These are phyloP conservation scores for Verticillium klebahnii DNA, from an alignment of 2,329 filamentous ascomycete species.

Conservation along the genomic window DNA sequence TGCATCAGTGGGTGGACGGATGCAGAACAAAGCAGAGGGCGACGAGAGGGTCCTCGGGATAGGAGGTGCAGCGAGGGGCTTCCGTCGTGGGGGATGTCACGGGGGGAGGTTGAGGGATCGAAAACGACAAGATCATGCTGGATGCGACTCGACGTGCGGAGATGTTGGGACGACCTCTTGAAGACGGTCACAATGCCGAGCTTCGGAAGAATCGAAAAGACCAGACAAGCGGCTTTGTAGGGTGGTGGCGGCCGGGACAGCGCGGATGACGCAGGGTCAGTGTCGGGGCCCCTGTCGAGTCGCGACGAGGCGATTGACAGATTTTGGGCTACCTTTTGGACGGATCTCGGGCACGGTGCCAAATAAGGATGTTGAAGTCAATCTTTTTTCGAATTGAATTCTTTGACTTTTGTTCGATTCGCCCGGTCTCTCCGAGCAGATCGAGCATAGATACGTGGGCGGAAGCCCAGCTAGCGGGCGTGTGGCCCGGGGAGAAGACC, in stretches of 20 bases:
- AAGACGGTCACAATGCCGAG: neutral
- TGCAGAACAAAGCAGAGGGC: neutral
- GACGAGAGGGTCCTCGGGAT: neutral
- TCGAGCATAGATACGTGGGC: conserved; percentile 61
- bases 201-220: neutral
- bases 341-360: neutral
- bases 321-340: conserved; percentile 8
- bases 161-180: neutral
- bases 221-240: neutral
- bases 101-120: neutral
- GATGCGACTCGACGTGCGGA: neutral
- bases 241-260: neutral
- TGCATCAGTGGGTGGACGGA: neutral
- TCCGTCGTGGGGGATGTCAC: neutral
- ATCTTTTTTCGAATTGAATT: conserved; percentile 13
- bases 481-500: conserved; percentile 24
- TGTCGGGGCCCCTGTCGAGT: neutral
- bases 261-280: neutral
- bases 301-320: conserved; percentile 11
- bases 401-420: conserved; percentile 33
- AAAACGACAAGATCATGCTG: neutral
- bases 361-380: conserved; percentile 7
- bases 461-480: conserved; percentile 28
- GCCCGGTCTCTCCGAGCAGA: conserved; percentile 42
- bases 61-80: neutral